Conservation (phyloP, 1,139 yeast species). For the Saccharomycopsis phalli region DNA sequence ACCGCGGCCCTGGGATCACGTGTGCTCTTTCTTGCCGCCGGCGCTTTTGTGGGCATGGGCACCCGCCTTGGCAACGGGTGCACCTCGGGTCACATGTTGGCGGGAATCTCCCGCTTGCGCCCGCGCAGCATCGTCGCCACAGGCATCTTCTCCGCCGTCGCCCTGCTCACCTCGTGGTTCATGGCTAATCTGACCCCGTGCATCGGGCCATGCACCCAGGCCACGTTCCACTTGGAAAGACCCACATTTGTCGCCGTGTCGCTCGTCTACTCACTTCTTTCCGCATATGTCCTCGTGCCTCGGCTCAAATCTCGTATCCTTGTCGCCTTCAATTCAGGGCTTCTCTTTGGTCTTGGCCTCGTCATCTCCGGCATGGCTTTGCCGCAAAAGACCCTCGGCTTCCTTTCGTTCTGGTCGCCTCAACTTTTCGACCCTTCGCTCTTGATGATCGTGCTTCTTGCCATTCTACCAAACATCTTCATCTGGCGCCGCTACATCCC, state of each 20-base stretch:
- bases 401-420: slow-evolving; percentile 31
- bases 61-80: slow-evolving; percentile 39
- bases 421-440: slow-evolving; percentile 38
- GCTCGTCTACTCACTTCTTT: slow-evolving; percentile 17
- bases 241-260: slow-evolving; percentile 5
- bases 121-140: slow-evolving; percentile 37
- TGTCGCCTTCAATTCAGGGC: slow-evolving; percentile 29
- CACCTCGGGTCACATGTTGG: slow-evolving; percentile 44
- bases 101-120: slow-evolving; percentile 37
- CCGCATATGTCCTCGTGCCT: slow-evolving; percentile 27
- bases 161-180: slow-evolving; percentile 13
- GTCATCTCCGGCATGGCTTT: slow-evolving; percentile 37
- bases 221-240: too few species aligned
- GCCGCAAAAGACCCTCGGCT: slow-evolving; percentile 37
- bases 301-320: slow-evolving; percentile 12
- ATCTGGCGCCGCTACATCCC: slow-evolving; percentile 25
- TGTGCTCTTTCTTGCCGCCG: slow-evolving; percentile 21
- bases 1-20: slow-evolving; percentile 22
- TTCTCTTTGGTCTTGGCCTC: slow-evolving; percentile 37
- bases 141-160: slow-evolving; percentile 27
- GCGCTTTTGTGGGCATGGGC: slow-evolving; percentile 35
- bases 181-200: too few species aligned
- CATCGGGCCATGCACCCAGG: not conserved
- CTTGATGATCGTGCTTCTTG: slow-evolving; percentile 33
- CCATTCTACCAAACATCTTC: slow-evolving; percentile 35